Base-by-base conservation (phyloP, 768 basidiomycete genomes). In the Mycena floridula region DNA sequence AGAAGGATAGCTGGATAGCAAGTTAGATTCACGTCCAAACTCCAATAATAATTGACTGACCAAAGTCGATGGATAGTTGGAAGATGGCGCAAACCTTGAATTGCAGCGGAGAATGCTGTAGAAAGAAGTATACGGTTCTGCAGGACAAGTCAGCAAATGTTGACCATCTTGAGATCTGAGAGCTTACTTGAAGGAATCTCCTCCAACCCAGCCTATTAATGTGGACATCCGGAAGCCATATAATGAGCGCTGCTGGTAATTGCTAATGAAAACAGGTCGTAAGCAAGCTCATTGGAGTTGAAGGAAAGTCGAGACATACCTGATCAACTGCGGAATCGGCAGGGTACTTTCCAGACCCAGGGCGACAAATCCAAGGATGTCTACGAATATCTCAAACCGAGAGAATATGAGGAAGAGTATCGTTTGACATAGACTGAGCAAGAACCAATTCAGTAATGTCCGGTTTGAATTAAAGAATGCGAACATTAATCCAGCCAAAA, bases 221-320 rank as follows among this genome's bases (percentile, higher is more conserved):
- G 89, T 92, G 6, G 88, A 87, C 62, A 79, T 74, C 25, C 89
- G 78, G 64, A 92, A 92, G 26, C 89, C 89, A 62, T 89, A 89
- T 38, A 92, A 60, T 2, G 89, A 89, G 32, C 76, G 76, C 54
- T 81, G 84, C 43, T 78, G 79, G 59, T 82, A 84, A 54, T 92
- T 92, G 56, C 89, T 91, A 55, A 23, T 43, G 9, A 44, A 47
- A 13, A 23, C 37, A 20, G 45, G 23, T 44, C 44, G 39, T 25
- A 30, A 46, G 26, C 28, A 27, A 47, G 21, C 25, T 43, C 24
- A 42, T 25, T 40, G 18, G 35, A 18, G 37, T 26, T 15, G 15
- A 37, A 49, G 20, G 36, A 45, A 43, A 18, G 45, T 25, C 13
- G 24, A 30, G 46, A 56, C 63, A 16, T 47, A 82, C 89, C 83